Evolutionary conservation across 345 rosid species (phyloP).

Genomic region (Nasturtium officinale): DNA sequence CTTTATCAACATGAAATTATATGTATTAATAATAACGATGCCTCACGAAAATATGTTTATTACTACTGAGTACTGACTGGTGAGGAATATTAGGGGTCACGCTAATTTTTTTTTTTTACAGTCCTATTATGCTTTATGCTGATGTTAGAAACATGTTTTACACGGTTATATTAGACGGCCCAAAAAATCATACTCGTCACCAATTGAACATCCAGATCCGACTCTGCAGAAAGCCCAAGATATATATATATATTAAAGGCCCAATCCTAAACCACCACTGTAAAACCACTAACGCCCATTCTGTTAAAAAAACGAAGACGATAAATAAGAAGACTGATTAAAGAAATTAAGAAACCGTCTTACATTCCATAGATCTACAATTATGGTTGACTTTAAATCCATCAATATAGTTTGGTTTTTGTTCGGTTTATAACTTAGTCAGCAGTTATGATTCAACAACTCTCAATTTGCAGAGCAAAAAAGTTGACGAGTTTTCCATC

Average conservation of each 20-base stretch:
- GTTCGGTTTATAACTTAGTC: slow-evolving; percentile 5
- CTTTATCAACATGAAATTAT: fast-evolving
- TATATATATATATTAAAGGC: not conserved
- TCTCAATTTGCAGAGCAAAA: slow-evolving; percentile 4
- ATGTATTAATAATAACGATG: not conserved
- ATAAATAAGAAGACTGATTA: not conserved
- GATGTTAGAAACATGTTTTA: not conserved
- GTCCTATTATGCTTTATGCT: not conserved
- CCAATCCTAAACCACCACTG: not conserved
- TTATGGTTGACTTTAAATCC: not conserved
- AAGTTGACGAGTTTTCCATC: slow-evolving; percentile 28
- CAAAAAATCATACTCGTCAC: not conserved
- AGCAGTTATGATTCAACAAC: slow-evolving; percentile 1
- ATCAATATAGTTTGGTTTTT: not conserved
- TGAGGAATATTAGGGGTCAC: not conserved
- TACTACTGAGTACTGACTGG: not conserved
- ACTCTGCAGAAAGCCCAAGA: not conserved
- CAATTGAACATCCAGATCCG: not conserved
- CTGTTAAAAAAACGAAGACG: not conserved
- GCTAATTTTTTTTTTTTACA: no score
- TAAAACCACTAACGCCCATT: not conserved
- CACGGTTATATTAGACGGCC: not conserved
- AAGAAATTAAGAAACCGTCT: not conserved
- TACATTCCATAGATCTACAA: not conserved
- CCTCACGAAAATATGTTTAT: no score